phyloP scores from a whole-genome alignment of 2,329 filamentous ascomycete species.

The Chrysosporium keratinophilum region DNA sequence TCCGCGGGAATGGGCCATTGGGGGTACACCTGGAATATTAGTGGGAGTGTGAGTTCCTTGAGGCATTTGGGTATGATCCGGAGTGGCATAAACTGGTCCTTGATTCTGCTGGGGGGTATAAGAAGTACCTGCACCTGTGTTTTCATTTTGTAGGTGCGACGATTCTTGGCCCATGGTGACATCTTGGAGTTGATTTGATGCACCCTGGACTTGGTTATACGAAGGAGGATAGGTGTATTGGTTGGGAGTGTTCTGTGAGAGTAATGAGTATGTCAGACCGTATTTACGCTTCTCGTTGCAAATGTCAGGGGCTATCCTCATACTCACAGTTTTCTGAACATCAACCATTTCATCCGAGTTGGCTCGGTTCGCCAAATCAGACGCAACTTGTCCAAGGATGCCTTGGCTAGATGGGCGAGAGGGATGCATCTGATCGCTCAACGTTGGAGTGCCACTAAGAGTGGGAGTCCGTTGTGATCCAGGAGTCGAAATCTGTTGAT shows the following conservation, averaged over 20 bases:
- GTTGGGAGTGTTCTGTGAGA: conserved; percentile 2
- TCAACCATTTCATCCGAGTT: conserved; percentile 6
- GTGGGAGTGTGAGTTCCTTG: background rate
- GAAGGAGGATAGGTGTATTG: conserved; percentile 4
- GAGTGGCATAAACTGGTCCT: conserved; percentile 1
- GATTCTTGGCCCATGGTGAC: conserved; percentile 10
- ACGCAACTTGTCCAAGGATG: conserved; percentile 15
- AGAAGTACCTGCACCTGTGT: conserved; percentile 2
- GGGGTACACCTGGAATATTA: background rate
- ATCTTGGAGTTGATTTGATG: conserved; percentile 9
- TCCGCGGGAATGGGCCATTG: background rate
- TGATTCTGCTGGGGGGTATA: conserved; percentile 8
- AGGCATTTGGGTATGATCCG: conserved; percentile 3
- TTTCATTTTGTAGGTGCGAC: conserved; percentile 5
- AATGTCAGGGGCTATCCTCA: background rate
- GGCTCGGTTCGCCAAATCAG: conserved; percentile 13
- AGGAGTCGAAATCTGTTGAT: conserved; percentile 9
- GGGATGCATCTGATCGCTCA: conserved; percentile 7
- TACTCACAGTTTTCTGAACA: conserved; percentile 10
- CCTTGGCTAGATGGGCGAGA: conserved; percentile 14
- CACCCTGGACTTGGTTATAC: conserved; percentile 5
- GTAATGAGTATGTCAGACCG: background rate
- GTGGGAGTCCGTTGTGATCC: conserved; percentile 11
- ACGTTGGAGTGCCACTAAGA: conserved; percentile 10
- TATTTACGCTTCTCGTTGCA: background rate